phyloP scores from a whole-genome alignment of 164 flowering plant species.

The Sedum album region DNA sequence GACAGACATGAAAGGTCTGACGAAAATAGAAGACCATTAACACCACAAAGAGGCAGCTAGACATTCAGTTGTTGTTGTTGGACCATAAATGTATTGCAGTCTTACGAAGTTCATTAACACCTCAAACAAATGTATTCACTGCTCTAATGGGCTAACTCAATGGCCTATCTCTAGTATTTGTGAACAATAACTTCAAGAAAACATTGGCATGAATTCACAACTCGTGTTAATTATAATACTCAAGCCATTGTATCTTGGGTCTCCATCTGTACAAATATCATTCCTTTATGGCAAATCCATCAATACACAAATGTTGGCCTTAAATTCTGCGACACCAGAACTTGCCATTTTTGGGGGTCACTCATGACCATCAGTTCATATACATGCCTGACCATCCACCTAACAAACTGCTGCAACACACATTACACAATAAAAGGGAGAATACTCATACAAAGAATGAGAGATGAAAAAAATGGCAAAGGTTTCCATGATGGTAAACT shows the following conservation, averaged over 20 bases:
- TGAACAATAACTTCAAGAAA: no score
- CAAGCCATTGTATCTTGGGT: neutral
- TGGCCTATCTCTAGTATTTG: neutral
- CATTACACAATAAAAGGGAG: neutral
- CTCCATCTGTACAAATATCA: neutral
- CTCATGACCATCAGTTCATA: neutral
- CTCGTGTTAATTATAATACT: neutral
- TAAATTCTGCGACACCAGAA: neutral
- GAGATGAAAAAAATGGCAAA: neutral
- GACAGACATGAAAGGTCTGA: conserved; percentile 86
- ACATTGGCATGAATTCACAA: no score
- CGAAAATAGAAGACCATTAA: conserved; percentile 85
- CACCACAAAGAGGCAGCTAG: neutral
- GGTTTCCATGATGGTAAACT: neutral
- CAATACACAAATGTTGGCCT: neutral
- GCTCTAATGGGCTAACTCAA: neutral
- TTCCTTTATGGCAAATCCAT: neutral
- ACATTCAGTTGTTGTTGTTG: neutral
- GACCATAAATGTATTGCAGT: neutral
- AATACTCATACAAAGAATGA: neutral
- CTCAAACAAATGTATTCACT: neutral
- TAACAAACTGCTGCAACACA: conserved; percentile 4
- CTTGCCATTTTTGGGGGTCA: neutral
- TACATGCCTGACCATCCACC: neutral
- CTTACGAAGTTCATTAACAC: neutral